Base-by-base conservation (phyloP, 2,329 filamentous ascomycete species). In the Lasiodiplodia theobromae region DNA sequence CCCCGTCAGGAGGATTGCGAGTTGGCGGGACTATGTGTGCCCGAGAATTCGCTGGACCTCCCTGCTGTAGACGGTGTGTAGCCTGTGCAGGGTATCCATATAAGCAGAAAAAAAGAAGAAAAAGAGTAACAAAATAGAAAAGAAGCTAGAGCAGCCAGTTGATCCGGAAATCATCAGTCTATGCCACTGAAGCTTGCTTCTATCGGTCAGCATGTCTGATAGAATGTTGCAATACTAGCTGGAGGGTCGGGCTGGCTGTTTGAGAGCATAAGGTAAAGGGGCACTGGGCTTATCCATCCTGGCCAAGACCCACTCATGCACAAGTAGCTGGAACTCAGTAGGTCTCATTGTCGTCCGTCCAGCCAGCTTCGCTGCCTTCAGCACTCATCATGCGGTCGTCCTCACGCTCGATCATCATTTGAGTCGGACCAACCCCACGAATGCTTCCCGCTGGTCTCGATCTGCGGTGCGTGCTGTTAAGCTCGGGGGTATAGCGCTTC, bases 261-360 rank as follows among this genome's bases (percentile, higher is more conserved):
- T n/a, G n/a, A 52, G 21, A 25, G 12, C 7, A 7, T 44, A 14
- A n/a, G 2, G 40, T 14, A 11, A 52, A 52, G 49, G 44, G 6
- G 10, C 21, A 25, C 18, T 44, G 14, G 16, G 18, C 40, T 44
- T 16, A 18, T 44, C 18, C 14, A 14, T 44, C 6, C 18, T 21
- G 12, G n/a, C 3, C 18, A 47, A 47, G 18, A 14, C 4, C 51
- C 23, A 25, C 4, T 28, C 51, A 28, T 28, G 7, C 28, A 10
- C n/a, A 23, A 25, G 44, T 53, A 14, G 31, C 6, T 31, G 44
- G 14, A 18, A 8, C n/a, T 54, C 34, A 66, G 23, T 56, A 66
- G 14, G 53, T 66, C 47, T 66, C 63, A 23, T 57, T 57, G 34
- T 87, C 85, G 71, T 86, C 84, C 5, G 84, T 85, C 86, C 85